These are phyloP conservation scores for Gaeumannomyces sp. DNA, from an alignment of 2,329 filamentous ascomycete genomes.

Conservation along the genomic window DNA sequence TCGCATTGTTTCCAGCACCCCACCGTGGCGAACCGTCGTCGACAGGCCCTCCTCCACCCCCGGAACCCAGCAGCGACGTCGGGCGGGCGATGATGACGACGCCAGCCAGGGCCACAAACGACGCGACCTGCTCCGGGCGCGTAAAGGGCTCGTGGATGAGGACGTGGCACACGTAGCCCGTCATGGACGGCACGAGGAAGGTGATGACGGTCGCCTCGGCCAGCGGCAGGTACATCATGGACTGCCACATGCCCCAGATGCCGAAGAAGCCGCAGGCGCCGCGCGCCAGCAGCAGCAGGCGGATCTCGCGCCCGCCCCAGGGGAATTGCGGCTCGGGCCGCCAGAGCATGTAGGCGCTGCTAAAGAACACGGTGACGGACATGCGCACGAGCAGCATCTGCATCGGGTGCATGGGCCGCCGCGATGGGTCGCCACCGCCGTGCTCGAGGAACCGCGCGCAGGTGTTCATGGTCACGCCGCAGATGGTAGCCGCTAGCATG, in stretches of 20 bases:
- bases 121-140: conserved; percentile 68
- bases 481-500: conserved; percentile 71
- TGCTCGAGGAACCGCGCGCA: conserved; percentile 70
- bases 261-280: conserved; percentile 46
- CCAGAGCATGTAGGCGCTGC: conserved; percentile 68
- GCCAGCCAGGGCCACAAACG: conserved; percentile 66
- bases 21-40: background rate
- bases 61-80: conserved; percentile 23
- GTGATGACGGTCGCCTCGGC: conserved; percentile 87
- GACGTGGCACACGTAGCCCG: conserved; percentile 74
- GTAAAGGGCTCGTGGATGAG: conserved; percentile 73
- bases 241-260: conserved; percentile 68
- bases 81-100: conserved; percentile 81
- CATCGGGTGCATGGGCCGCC: conserved; percentile 62
- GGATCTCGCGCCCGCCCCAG: conserved; percentile 60
- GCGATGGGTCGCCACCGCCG: conserved; percentile 25
- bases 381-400: conserved; percentile 80
- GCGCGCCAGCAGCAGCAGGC: conserved; percentile 53
- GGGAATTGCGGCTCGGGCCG: conserved; percentile 62
- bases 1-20: background rate
- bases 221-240: conserved; percentile 69
- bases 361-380: conserved; percentile 62
- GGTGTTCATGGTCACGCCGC: conserved; percentile 81
- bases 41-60: background rate
- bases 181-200: conserved; percentile 73